Conservation (phyloP, 306 rosid genomes). For the Trichosanthes truncata region DNA sequence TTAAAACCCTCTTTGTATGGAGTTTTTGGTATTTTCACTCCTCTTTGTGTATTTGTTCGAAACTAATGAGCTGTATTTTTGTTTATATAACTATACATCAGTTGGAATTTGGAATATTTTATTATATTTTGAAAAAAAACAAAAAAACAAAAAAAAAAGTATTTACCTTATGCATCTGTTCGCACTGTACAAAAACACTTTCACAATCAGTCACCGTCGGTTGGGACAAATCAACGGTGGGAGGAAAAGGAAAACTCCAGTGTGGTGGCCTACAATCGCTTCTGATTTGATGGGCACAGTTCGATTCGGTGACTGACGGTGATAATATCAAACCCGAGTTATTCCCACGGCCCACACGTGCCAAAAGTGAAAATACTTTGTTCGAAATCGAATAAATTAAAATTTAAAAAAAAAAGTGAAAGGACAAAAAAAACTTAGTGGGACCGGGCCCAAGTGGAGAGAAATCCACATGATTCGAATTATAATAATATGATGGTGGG, state of each 20-base stretch:
- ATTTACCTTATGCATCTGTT: not conserved
- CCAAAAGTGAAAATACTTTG: not conserved
- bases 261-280: not conserved
- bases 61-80: not conserved
- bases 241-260: not conserved
- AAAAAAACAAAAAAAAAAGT: not conserved
- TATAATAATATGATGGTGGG: not conserved
- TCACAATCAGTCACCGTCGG: not conserved
- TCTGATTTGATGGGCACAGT: not conserved
- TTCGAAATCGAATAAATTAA: not conserved
- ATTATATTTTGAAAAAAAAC: too few relatives aligned
- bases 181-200: not conserved
- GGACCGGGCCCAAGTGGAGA: not conserved
- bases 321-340: not conserved
- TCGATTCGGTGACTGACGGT: not conserved
- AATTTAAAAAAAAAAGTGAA: not conserved
- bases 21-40: constrained; percentile 10
- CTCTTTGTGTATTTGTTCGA: not conserved
- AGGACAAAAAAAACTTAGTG: not conserved
- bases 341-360: constrained; percentile 1
- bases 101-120: not conserved
- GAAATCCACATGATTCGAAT: not conserved
- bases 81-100: not conserved
- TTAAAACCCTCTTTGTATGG: not conserved
- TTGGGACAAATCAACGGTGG: not conserved